Conservation (phyloP, 2,329 filamentous ascomycete species). For the Cladosporium cucumerinum region DNA sequence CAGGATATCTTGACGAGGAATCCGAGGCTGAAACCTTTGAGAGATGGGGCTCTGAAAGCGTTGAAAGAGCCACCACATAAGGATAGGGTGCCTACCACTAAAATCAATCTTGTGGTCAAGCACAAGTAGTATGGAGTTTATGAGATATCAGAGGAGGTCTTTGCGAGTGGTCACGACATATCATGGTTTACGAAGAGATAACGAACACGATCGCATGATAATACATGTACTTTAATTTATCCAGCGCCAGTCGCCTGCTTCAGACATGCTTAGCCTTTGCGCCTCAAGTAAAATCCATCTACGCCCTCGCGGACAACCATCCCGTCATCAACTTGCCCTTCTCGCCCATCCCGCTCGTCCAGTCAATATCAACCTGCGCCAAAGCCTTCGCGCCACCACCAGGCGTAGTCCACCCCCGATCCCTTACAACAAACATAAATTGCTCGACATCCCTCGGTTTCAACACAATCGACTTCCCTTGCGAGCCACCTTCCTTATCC, state of each 20-base stretch:
- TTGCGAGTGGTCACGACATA: neutral
- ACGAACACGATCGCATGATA: neutral
- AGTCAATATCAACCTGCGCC: slow-evolving; percentile 80
- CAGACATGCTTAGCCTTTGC: neutral
- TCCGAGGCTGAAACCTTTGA: slow-evolving; percentile 25
- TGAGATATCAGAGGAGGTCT: neutral
- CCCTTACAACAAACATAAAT: slow-evolving; percentile 60
- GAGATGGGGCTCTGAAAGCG: slow-evolving; percentile 22
- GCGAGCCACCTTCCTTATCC: neutral
- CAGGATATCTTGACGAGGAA: slow-evolving; percentile 30
- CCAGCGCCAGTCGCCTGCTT: neutral
- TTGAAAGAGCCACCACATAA: slow-evolving; percentile 20
- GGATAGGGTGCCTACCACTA: slow-evolving; percentile 27
- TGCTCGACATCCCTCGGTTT: slow-evolving; percentile 63
- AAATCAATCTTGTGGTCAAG: slow-evolving; percentile 27
- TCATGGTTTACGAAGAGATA: neutral
- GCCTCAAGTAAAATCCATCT: neutral
- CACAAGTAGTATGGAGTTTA: slow-evolving; percentile 16
- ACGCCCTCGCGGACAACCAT: slow-evolving; percentile 45
- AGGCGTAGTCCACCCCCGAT: slow-evolving; percentile 42
- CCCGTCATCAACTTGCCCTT: slow-evolving; percentile 83
- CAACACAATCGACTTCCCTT: slow-evolving; percentile 42
- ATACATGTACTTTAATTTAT: neutral
- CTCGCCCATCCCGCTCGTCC: slow-evolving; percentile 87
- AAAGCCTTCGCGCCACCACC: slow-evolving; percentile 50